These are phyloP conservation scores for Corchorus capsularis DNA, from an alignment of 345 rosid genomes.

Conservation along the genomic window DNA sequence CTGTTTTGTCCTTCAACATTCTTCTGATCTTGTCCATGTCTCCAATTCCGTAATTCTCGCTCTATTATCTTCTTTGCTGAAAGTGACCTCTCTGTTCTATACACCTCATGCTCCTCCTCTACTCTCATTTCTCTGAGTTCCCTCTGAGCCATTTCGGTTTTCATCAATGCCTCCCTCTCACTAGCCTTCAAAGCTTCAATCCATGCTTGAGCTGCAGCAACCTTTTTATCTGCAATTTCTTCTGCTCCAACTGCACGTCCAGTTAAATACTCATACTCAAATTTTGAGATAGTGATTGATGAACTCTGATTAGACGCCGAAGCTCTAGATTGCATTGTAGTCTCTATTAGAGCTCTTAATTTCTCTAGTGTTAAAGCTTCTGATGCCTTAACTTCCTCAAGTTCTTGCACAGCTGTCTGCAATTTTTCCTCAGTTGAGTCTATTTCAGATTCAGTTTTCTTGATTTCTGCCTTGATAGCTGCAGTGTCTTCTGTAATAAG, in stretches of 20 bases:
- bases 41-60: conserved; percentile 48
- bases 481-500: conserved; percentile 48
- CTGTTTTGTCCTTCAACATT: conserved; percentile 28
- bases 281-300: conserved; percentile 64
- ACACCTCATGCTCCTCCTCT: conserved; percentile 56
- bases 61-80: conserved; percentile 54
- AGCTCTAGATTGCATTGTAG: conserved; percentile 49
- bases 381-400: conserved; percentile 51
- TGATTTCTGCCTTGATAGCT: conserved; percentile 44
- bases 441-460: conserved; percentile 51
- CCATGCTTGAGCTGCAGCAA: conserved; percentile 95
- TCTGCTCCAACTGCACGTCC: conserved; percentile 64
- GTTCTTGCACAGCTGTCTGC: conserved; percentile 59
- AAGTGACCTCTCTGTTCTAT: conserved; percentile 47
- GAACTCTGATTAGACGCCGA: conserved; percentile 40
- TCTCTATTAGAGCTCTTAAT: conserved; percentile 50
- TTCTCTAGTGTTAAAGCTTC: conserved; percentile 65
- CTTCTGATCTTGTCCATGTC: conserved; percentile 28
- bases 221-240: conserved; percentile 85
- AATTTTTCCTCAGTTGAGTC: conserved; percentile 58
- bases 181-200: conserved; percentile 75
- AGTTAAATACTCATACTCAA: conserved; percentile 76
- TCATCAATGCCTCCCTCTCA: conserved; percentile 68
- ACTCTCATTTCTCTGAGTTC: conserved; percentile 45
- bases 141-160: conserved; percentile 52